Percentiles rank a stretch among this genome's conserved stretches.
phyloP scores from a whole-genome alignment of 495 filamentous ascomycete genomes.

The Aspergillus cavernicola region DNA sequence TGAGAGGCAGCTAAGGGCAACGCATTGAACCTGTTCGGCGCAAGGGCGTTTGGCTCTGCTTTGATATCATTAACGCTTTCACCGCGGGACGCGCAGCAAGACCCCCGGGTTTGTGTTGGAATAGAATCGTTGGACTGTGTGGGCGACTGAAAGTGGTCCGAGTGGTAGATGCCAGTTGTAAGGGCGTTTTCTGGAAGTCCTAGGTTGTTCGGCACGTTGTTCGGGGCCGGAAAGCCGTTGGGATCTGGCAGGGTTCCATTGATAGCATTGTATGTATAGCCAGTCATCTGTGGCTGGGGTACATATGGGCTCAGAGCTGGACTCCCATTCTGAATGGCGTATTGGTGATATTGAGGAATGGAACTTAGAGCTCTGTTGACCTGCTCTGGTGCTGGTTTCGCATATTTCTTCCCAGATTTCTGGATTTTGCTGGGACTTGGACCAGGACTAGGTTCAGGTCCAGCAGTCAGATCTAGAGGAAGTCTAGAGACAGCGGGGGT shows the following conservation, averaged over 20 bases:
- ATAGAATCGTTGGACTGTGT: not conserved
- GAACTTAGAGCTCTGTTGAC: constrained; percentile 27
- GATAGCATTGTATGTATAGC: not conserved
- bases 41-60: not conserved
- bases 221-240: not conserved
- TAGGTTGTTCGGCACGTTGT: not conserved
- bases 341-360: constrained; percentile 17
- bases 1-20: not conserved
- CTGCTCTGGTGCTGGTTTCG: constrained; percentile 25
- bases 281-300: not conserved
- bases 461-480: constrained; percentile 15
- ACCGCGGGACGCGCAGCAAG: constrained; percentile 30
- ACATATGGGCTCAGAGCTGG: constrained; percentile 12
- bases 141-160: constrained; percentile 21
- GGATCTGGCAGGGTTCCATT: not conserved
- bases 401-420: constrained; percentile 24
- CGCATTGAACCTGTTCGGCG: not conserved
- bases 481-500: constrained; percentile 10
- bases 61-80: not conserved
- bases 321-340: constrained; percentile 18
- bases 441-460: constrained; percentile 10
- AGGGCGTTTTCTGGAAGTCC: not conserved
- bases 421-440: constrained; percentile 24
- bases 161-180: constrained; percentile 25
- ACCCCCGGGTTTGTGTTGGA: constrained; percentile 16